phyloP scores from a whole-genome alignment of 1,284 basidiomycete species.

The Cutaneotrichosporon mucoides region DNA sequence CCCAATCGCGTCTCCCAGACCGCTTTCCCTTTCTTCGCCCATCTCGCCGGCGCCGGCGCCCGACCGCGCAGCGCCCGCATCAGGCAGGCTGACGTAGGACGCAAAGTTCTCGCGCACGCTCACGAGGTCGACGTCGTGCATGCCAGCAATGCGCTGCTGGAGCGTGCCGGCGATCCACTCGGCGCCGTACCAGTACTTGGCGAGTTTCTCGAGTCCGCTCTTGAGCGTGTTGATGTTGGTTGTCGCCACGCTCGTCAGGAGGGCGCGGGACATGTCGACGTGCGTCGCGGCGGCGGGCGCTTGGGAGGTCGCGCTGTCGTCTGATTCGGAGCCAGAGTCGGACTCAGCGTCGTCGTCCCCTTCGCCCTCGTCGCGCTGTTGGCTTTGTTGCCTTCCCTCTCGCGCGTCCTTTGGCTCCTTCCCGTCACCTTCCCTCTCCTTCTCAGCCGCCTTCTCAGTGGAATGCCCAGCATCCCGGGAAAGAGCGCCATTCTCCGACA shows the following conservation, averaged over 20 bases:
- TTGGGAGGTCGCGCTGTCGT: background rate
- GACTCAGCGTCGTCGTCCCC: background rate
- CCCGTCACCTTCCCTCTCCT: background rate
- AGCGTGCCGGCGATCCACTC: conserved; percentile 26
- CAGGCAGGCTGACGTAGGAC: conserved; percentile 24
- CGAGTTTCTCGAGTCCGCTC: conserved; percentile 21
- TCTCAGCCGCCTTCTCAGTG: no score
- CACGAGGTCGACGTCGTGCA: conserved; percentile 21
- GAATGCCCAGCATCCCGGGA: no score
- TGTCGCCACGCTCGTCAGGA: conserved; percentile 20
- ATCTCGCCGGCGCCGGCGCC: no score
- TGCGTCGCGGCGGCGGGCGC: background rate
- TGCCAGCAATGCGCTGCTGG: conserved; percentile 21
- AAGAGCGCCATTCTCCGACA: no score
- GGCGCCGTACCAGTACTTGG: conserved; percentile 23
- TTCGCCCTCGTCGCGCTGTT: no score
- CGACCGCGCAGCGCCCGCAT: conserved; percentile 22
- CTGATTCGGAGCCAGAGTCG: background rate
- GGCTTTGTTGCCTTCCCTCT: no score
- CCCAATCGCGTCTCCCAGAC: no score
- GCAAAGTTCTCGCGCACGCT: conserved; percentile 21
- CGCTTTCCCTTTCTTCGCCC: no score
- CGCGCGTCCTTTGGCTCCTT: background rate
- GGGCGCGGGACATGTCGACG: conserved; percentile 15
- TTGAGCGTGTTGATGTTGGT: conserved; percentile 24